phyloP scores from a whole-genome alignment of 208 protist genomes.

The Trichomonas tenax region DNA sequence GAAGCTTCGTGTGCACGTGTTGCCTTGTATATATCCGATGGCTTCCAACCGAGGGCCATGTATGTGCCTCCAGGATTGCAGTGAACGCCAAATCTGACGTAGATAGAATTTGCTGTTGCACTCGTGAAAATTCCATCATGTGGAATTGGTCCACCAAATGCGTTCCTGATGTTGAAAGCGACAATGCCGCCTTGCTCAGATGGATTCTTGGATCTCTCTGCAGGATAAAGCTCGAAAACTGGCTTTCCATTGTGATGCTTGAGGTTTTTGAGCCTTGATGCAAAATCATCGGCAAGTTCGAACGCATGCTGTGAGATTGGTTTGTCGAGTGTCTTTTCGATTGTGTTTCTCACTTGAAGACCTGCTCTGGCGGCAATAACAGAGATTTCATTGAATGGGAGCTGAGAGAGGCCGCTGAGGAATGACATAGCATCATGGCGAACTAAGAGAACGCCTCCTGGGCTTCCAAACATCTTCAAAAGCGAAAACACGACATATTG shows the following conservation, averaged over 20 bases:
- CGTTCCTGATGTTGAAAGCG: not conserved
- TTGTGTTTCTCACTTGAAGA: not conserved
- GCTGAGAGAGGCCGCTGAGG: not conserved
- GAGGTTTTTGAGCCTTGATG: not conserved
- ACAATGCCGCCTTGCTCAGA: not conserved
- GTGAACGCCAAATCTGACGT: not conserved
- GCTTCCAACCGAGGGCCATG: not conserved
- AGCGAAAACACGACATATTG: not conserved
- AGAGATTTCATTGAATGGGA: not conserved
- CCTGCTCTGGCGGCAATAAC: not conserved
- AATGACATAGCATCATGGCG: not conserved
- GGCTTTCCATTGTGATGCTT: not conserved
- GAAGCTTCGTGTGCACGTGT: not conserved
- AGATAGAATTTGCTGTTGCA: not conserved
- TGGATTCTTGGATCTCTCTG: not conserved
- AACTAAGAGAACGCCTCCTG: not conserved
- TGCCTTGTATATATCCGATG: not conserved
- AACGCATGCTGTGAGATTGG: not conserved
- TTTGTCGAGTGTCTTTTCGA: not conserved
- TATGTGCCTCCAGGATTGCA: conserved; percentile 1
- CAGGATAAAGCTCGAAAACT: not conserved
- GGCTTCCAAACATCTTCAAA: not conserved
- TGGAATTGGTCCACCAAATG: not conserved
- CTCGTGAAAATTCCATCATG: not conserved
- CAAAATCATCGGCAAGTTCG: not conserved